These are phyloP conservation scores for Ophiostoma piceae DNA, from an alignment of 2,329 filamentous ascomycete species.

Conservation along the genomic window DNA sequence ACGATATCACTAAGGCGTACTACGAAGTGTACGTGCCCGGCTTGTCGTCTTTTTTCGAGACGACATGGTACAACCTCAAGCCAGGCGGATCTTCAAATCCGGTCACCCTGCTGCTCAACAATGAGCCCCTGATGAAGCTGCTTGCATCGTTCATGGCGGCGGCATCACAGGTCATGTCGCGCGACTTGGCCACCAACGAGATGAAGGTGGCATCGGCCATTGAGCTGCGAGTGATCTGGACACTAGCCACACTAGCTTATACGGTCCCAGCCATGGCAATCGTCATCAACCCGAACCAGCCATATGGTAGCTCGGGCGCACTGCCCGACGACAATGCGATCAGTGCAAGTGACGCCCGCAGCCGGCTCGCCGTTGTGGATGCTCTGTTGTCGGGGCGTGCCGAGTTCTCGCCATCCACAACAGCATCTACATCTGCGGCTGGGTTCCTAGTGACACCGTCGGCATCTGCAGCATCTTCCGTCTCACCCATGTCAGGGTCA, in stretches of 20 bases:
- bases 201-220: conserved; percentile 51
- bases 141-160: conserved; percentile 60
- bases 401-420: conserved; percentile 10
- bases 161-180: conserved; percentile 45
- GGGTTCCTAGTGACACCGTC: background rate
- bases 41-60: conserved; percentile 73
- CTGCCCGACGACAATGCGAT: conserved; percentile 53
- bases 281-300: conserved; percentile 6
- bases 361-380: conserved; percentile 71
- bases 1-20: conserved; percentile 67
- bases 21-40: conserved; percentile 67
- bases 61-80: conserved; percentile 67
- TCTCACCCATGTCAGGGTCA: background rate
- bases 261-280: conserved; percentile 36
- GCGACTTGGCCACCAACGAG: conserved; percentile 43
- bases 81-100: conserved; percentile 39
- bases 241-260: conserved; percentile 49
- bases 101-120: conserved; percentile 44
- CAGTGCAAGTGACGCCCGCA: conserved; percentile 58
- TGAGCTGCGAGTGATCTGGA: conserved; percentile 57
- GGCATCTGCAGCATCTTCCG: background rate
- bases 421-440: background rate
- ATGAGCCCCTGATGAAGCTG: conserved; percentile 58
- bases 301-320: background rate
- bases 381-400: conserved; percentile 62